A percentile compares a stretch with the other conserved stretches of the same genome.
Conservation (phyloP, 2,329 filamentous ascomycete genomes). For the Fusarium sp. region DNA sequence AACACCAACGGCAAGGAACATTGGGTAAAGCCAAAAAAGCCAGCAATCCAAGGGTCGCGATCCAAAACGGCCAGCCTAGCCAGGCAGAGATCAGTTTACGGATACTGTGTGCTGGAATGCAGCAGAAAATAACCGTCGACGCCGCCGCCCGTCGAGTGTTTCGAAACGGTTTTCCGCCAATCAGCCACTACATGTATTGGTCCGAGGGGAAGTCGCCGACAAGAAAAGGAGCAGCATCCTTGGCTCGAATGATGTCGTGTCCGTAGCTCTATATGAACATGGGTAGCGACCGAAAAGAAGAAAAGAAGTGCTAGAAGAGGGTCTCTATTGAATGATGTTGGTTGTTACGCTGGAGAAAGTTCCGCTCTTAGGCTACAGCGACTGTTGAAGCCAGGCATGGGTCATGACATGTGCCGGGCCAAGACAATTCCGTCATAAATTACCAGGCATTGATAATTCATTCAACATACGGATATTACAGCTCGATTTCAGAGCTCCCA, state of each 20-base stretch:
- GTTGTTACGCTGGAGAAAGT: not conserved
- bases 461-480: not conserved
- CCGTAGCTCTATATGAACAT: slow-evolving; percentile 14
- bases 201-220: slow-evolving; percentile 16
- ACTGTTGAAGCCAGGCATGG: slow-evolving; percentile 12
- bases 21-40: not conserved
- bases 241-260: slow-evolving; percentile 40
- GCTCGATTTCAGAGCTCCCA: not conserved
- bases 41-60: not conserved
- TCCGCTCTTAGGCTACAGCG: not conserved
- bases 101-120: slow-evolving; percentile 2
- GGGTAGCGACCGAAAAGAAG: slow-evolving; percentile 11
- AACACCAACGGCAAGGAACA: slow-evolving; percentile 27
- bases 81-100: not conserved
- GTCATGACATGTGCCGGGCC: slow-evolving; percentile 18
- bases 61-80: slow-evolving; percentile 5
- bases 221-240: slow-evolving; percentile 25
- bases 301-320: slow-evolving; percentile 6
- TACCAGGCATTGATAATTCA: not conserved
- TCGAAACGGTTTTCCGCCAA: slow-evolving; percentile 48
- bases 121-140: slow-evolving; percentile 18
- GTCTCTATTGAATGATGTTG: slow-evolving; percentile 13
- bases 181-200: slow-evolving; percentile 19
- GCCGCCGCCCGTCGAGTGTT: slow-evolving; percentile 41
- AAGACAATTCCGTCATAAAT: slow-evolving; percentile 2